Conservation (phyloP, 805 yeast species). For the Barnettozyma salicaria region DNA sequence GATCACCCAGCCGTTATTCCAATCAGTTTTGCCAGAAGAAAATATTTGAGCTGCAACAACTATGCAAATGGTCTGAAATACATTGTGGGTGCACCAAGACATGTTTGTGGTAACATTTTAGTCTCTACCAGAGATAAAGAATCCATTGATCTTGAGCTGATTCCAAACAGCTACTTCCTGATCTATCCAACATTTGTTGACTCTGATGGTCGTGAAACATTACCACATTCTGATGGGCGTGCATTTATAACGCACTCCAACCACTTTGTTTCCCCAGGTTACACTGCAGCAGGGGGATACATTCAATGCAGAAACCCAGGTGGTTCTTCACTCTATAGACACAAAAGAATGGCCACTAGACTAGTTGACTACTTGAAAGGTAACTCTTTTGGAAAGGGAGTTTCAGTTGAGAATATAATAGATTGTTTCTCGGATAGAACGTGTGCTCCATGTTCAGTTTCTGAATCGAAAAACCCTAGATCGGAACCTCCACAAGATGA, state of each 20-base stretch:
- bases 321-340: constrained; percentile 16
- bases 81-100: constrained; percentile 15
- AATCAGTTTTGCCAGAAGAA: constrained; percentile 14
- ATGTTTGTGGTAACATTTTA: constrained; percentile 12
- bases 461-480: constrained; percentile 14
- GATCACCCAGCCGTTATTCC: constrained; percentile 13
- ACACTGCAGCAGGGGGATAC: constrained; percentile 13
- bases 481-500: constrained; percentile 11
- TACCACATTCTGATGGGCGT: constrained; percentile 12
- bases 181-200: constrained; percentile 15
- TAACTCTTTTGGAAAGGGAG: constrained; percentile 10
- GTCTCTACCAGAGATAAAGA: constrained; percentile 14
- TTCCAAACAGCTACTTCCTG: constrained; percentile 11
- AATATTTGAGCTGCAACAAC: constrained; percentile 13
- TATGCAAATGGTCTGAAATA: constrained; percentile 14
- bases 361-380: constrained; percentile 11
- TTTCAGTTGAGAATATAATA: constrained; percentile 8
- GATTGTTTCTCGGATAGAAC: constrained; percentile 9
- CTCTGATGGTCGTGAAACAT: constrained; percentile 10
- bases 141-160: constrained; percentile 13
- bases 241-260: constrained; percentile 13
- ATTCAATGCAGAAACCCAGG: constrained; percentile 16
- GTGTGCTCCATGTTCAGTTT: constrained; percentile 13
- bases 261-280: constrained; percentile 11
- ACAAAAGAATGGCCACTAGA: constrained; percentile 12